phyloP scores from a whole-genome alignment of 257 asterid genomes.

The Rehmannia glutinosa region DNA sequence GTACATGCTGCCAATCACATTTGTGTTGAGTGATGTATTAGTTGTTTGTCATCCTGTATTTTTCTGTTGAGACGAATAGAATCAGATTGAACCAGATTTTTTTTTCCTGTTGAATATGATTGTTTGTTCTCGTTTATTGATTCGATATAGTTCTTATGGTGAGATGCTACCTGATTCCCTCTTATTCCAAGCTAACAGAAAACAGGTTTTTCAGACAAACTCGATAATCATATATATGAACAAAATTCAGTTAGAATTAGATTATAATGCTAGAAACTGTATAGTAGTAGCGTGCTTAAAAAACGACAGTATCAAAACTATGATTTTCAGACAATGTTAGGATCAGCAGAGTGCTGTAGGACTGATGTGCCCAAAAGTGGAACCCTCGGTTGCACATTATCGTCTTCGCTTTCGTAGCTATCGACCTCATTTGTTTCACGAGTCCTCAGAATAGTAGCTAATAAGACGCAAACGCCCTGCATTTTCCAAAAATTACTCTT shows the following conservation, averaged over 20 bases:
- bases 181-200: no score
- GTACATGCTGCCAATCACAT: no score
- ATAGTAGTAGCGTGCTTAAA: no score
- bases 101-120: neutral
- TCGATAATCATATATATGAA: no score
- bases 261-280: no score
- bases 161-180: no score
- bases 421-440: constrained; percentile 10
- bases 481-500: neutral
- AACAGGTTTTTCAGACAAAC: no score
- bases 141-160: neutral
- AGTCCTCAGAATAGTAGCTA: constrained; percentile 44
- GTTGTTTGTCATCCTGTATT: neutral
- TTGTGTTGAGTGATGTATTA: constrained; percentile 6
- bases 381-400: constrained; percentile 8
- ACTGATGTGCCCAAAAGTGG: constrained; percentile 27
- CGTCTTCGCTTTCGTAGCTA: constrained; percentile 21
- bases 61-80: neutral
- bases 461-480: constrained; percentile 48
- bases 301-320: no score
- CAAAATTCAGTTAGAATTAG: no score
- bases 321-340: constrained; percentile 24
- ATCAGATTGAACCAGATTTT: neutral
- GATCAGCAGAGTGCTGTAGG: neutral
- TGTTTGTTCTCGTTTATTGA: neutral